Conservation (phyloP, 352 stramenopile genomes). For the Phytopythium mirpurense region DNA sequence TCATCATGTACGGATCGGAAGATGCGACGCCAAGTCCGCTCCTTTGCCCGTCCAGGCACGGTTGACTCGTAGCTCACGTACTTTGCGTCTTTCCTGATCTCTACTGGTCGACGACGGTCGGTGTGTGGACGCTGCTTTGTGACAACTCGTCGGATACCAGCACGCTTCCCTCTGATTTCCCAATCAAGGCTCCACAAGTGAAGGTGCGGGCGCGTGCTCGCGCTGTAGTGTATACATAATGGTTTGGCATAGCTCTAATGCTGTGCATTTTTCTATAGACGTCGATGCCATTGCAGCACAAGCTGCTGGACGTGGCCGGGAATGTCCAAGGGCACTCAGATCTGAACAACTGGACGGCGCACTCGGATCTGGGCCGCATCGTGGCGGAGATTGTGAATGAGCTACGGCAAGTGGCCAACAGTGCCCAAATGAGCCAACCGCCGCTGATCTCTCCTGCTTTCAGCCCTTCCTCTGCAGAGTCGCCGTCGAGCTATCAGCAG, state of each 20-base stretch:
- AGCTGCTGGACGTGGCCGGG: conserved; percentile 61
- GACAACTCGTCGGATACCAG: conserved; percentile 16
- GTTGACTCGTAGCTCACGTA: neutral
- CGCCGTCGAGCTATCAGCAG: conserved; percentile 6
- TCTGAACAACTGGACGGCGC: conserved; percentile 74
- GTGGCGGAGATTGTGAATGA: conserved; percentile 69
- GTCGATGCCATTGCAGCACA: conserved; percentile 68
- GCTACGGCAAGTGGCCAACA: conserved; percentile 23
- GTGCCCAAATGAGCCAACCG: conserved; percentile 11
- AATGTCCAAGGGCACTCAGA: conserved; percentile 71
- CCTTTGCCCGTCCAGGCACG: neutral
- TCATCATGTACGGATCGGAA: conserved; percentile 39
- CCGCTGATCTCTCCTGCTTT: conserved; percentile 16
- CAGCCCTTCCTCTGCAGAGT: conserved; percentile 11
- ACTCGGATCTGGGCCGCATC: conserved; percentile 81
- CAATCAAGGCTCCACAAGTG: conserved; percentile 54
- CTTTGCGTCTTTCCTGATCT: neutral
- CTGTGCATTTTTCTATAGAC: conserved; percentile 19
- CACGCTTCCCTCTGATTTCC: conserved; percentile 68
- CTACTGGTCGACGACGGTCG: neutral
- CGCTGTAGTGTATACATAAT: neutral
- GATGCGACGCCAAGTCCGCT: neutral
- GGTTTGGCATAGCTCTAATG: neutral
- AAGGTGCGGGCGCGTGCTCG: conserved; percentile 26
- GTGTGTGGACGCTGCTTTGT: neutral